Conservation (phyloP, 2,329 filamentous ascomycete genomes). For the Aspergillus felis region DNA sequence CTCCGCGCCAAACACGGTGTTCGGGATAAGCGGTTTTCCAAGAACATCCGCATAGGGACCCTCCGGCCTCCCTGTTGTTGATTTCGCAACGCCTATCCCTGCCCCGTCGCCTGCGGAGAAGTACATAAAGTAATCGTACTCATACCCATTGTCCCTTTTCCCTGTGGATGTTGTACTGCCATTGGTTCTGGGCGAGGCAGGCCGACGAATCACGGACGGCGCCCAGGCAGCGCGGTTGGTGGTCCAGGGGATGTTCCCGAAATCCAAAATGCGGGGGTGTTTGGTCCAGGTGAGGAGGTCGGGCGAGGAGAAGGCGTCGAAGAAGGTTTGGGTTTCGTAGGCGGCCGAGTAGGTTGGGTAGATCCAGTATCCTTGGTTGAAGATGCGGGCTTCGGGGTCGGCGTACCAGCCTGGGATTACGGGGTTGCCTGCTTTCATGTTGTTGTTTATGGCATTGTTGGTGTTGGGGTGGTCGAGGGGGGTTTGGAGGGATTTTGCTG, state of each 20-base stretch:
- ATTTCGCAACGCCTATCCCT: slow-evolving; percentile 43
- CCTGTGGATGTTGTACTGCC: no score
- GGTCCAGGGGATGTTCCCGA: slow-evolving; percentile 42
- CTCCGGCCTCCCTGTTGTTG: slow-evolving; percentile 27
- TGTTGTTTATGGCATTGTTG: not conserved
- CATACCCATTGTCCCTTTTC: no score
- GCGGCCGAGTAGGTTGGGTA: slow-evolving; percentile 46
- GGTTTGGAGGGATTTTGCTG: not conserved
- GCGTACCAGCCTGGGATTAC: slow-evolving; percentile 51
- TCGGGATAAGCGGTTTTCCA: slow-evolving; percentile 41
- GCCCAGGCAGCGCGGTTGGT: slow-evolving; percentile 46
- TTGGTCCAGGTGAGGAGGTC: slow-evolving; percentile 50
- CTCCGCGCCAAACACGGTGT: slow-evolving; percentile 46
- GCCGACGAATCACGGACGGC: slow-evolving; percentile 39
- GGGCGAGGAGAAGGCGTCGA: slow-evolving; percentile 50
- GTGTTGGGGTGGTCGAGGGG: not conserved
- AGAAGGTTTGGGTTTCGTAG: slow-evolving; percentile 48
- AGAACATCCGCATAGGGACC: slow-evolving; percentile 44
- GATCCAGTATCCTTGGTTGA: slow-evolving; percentile 45
- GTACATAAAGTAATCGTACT: slow-evolving; percentile 47
- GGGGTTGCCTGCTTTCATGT: slow-evolving; percentile 35
- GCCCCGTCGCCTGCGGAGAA: slow-evolving; percentile 49
- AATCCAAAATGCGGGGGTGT: slow-evolving; percentile 43
- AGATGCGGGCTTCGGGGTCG: slow-evolving; percentile 49
- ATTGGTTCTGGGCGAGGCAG: not conserved